A percentile compares a stretch with the other conserved stretches of the same genome.
These are phyloP conservation scores for Buddleja alternifolia DNA, from an alignment of 257 asterid species.

Conservation along the genomic window DNA sequence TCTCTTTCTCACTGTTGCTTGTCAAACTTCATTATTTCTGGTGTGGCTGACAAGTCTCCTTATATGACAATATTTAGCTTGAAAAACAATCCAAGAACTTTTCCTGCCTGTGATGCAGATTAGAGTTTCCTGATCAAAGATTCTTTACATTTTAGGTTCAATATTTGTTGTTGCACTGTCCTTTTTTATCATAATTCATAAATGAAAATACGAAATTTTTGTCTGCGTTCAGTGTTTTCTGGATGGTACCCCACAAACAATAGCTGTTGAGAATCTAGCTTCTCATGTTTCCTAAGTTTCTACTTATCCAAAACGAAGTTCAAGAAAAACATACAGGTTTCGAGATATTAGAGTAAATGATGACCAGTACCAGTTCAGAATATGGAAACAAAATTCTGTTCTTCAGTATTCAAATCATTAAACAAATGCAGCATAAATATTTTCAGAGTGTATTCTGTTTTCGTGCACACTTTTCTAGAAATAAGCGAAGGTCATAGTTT, in stretches of 20 bases:
- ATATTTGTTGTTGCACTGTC: constrained; percentile 7
- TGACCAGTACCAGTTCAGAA: not conserved
- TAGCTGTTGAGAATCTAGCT: too few relatives aligned
- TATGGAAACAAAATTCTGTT: not conserved
- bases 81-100: not conserved
- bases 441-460: not conserved
- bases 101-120: constrained; percentile 18
- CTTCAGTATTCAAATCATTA: not conserved
- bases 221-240: not conserved
- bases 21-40: not conserved
- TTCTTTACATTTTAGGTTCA: not conserved
- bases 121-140: not conserved
- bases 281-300: not conserved
- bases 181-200: not conserved
- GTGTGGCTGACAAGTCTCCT: not conserved
- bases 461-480: constrained; percentile 14
- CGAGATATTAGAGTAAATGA: constrained; percentile 1
- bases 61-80: not conserved
- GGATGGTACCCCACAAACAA: not conserved
- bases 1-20: not conserved
- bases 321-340: not conserved
- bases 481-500: constrained; percentile 2
- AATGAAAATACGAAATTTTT: not conserved
- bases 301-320: not conserved
- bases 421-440: constrained; percentile 6